Conservation (phyloP, 2,329 filamentous ascomycete species). For the Fusarium liriodendri region DNA sequence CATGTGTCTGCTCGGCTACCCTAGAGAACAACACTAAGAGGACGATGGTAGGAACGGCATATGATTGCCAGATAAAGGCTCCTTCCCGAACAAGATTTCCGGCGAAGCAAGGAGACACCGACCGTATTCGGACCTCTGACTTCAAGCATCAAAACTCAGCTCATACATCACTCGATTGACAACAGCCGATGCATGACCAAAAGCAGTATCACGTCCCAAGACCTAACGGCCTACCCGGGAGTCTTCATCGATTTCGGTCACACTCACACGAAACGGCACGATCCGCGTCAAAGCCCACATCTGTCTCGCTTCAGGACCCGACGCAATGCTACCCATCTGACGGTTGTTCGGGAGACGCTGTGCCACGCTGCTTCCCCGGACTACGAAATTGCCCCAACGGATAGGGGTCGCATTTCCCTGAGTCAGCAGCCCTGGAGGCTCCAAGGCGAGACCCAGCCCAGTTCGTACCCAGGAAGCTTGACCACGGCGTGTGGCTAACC, state of each 20-base stretch:
- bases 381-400: conserved; percentile 18
- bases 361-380: conserved; percentile 37
- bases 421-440: conserved; percentile 27
- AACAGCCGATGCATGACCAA: background rate
- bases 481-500: conserved; percentile 30
- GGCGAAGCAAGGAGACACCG: background rate
- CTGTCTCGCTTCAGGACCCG: conserved; percentile 17
- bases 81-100: background rate
- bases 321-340: conserved; percentile 10
- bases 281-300: background rate
- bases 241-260: background rate
- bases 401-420: conserved; percentile 13
- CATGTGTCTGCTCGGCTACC: background rate
- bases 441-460: conserved; percentile 7
- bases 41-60: background rate
- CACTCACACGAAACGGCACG: background rate
- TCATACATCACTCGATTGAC: background rate
- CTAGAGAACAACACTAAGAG: background rate
- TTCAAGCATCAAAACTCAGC: background rate
- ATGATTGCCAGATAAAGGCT: background rate
- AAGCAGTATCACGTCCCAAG: background rate
- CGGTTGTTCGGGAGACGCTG: conserved; percentile 31
- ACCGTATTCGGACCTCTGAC: background rate
- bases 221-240: background rate
- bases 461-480: background rate